Base-by-base conservation (phyloP, 73 alveolate genomes). In the Paraurostyla sp. region DNA sequence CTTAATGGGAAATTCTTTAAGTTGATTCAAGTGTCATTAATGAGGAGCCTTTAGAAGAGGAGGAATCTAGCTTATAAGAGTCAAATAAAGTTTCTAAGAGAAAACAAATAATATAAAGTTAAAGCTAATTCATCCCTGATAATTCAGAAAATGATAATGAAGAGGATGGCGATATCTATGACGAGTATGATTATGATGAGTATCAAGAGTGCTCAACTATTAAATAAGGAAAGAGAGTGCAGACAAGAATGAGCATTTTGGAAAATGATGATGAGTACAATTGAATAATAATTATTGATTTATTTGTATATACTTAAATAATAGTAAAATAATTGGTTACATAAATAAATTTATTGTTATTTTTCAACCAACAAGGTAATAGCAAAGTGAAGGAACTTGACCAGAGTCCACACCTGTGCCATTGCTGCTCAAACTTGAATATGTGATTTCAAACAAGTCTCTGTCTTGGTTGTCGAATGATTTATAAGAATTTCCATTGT, bases 381-480 rank as follows among this genome's bases (percentile, higher is more conserved):
- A 78, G 32, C 40, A 78, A 7, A 78, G 58, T 2, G 80, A 52
- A 54, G 89, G 89, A 1, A 78, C 40, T 38, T 78, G 60, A 0
- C 89, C 89, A 36, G 65, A 32, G 40, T 78, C 89, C 0, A 78
- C 80, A 9, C 89, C 78, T n/a, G 80, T 78, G 2, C 89, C 89
- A 52, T 78, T 78, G 29, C 89, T 78, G 60, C 89, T 78, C 1
- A 78, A 43, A 38, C 40, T 78, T 0, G 89, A 52, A 27, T 49
- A 29, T 0, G 78, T 49, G 23, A 78, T 54, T 54, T 78, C 89
- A 54, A 78, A 78, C n/a, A 78, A 49, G 23, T 78, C 89, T 52
- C 69, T 78, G 41, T 78, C 89, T n/a, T 59, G 3, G 60, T 78
- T 78, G 35, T 78, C 89, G 33, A 78, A 49, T 0, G 89, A 51